Conservation (phyloP, 257 asterid species). For the Eustoma russellianum region DNA sequence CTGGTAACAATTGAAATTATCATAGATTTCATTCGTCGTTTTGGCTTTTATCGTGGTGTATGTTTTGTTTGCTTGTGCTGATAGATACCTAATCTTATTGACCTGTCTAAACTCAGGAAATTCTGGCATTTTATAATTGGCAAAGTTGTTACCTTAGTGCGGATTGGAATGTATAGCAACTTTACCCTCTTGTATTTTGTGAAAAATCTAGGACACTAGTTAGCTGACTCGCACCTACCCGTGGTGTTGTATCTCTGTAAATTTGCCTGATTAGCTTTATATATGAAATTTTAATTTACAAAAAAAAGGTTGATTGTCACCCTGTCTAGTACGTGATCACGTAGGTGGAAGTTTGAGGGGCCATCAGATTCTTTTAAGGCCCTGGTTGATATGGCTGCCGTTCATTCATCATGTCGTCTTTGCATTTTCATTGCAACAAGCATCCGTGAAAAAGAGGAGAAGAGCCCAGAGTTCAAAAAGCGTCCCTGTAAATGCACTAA, state of each 20-base stretch:
- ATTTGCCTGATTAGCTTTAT: no score
- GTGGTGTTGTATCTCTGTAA: no score
- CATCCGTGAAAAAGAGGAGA: constrained; percentile 52
- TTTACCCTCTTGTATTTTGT: no score
- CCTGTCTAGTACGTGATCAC: neutral
- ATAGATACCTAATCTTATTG: neutral
- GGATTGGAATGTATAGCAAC: no score
- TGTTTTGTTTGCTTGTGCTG: neutral
- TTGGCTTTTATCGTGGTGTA: neutral
- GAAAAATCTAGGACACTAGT: no score
- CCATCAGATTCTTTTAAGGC: constrained; percentile 96
- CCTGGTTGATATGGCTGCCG: constrained; percentile 98
- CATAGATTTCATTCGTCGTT: neutral
- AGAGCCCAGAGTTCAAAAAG: constrained; percentile 39
- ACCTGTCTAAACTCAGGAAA: no score
- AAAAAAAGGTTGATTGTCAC: neutral
- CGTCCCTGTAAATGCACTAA: constrained; percentile 85
- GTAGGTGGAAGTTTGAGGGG: constrained; percentile 95
- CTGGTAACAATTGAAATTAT: no score
- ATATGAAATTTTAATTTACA: no score
- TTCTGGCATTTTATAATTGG: no score
- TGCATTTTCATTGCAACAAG: constrained; percentile 85
- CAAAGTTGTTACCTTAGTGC: no score
- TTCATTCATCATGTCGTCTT: constrained; percentile 95
- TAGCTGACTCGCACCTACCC: no score